Evolutionary conservation across 2,329 filamentous ascomycete species (phyloP), one percentile per base, ranked within the genome.

Genomic region (Ascochyta pisi): DNA sequence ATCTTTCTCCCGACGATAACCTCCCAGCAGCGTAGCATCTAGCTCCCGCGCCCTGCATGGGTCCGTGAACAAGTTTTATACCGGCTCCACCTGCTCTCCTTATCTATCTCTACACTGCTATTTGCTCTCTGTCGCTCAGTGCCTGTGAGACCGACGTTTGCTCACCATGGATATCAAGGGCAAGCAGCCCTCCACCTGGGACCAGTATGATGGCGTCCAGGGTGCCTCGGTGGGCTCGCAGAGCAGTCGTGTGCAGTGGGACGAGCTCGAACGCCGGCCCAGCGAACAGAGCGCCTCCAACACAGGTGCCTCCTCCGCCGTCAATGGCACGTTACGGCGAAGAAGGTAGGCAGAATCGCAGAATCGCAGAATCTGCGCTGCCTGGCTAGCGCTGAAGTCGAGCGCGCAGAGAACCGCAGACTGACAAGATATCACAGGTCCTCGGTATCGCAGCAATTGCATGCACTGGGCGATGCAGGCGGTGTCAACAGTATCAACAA

Each of bases 401-500:
- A 24, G 27, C 29, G 29, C 70, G 27, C 40, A 43, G 42, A 3
- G 16, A 19, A 27, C 24, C 13, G 12, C 16, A 15, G 41, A 50
- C 61, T 64, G 50, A 61, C 49, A 31, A 19, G 24, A 8, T 10
- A n/a, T 24, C 29, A 16, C 47, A 77, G 76, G 44, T 82, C 81
- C 23, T 82, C 80, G 7, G 76, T 82, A 65, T 77, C 78, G 8
- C 77, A 83, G 69, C 81, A 83, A 45, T 72, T 85, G 50, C 76
- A 78, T 42, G 77, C 81, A 6, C 59, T 81, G 19, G 67, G 90
- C 63, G 88, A 96, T 58, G 88, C 91, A 43, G 95, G 94, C 62
- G 94, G 94, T 46, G 89, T 93, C 58, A 98, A 98, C 80, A 96
- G 91, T 76, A 90, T 98, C 67, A 89, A 95, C 70, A 96, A 93